phyloP scores from a whole-genome alignment of 2,329 filamentous ascomycete species.

The Neonectria ditissima region DNA sequence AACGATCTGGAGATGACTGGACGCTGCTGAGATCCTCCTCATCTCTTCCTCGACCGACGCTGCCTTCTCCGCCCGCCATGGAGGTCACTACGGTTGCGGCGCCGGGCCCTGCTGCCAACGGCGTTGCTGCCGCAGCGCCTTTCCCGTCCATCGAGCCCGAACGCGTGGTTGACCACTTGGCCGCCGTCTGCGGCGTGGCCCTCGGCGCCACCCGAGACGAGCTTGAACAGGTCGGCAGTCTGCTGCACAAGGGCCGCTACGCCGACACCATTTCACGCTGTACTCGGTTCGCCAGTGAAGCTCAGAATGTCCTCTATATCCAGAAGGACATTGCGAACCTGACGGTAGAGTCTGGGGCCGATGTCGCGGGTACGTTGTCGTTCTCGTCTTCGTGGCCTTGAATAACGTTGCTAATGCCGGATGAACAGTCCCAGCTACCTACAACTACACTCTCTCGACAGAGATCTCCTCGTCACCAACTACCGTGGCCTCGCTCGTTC shows the following conservation, averaged over 20 bases:
- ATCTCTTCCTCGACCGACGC: constrained; percentile 30
- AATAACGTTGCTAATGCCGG: constrained; percentile 26
- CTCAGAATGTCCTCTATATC: constrained; percentile 89
- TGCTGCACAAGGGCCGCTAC: constrained; percentile 79
- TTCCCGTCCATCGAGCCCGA: constrained; percentile 74
- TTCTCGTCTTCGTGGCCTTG: neutral
- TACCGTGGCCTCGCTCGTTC: constrained; percentile 87
- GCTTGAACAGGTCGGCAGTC: constrained; percentile 82
- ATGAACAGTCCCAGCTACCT: constrained; percentile 60
- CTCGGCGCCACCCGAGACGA: constrained; percentile 82
- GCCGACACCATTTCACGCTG: constrained; percentile 88
- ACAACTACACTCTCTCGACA: constrained; percentile 82
- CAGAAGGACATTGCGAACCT: constrained; percentile 80
- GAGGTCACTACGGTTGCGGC: constrained; percentile 63
- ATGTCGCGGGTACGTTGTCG: constrained; percentile 56
- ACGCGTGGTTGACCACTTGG: constrained; percentile 78
- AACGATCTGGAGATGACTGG: constrained; percentile 47
- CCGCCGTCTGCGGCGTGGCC: constrained; percentile 76
- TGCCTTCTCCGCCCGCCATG: constrained; percentile 55
- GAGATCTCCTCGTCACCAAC: constrained; percentile 84
- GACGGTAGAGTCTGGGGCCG: constrained; percentile 61
- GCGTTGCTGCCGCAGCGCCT: constrained; percentile 55
- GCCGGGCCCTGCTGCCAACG: constrained; percentile 60
- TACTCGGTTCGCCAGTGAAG: constrained; percentile 88
- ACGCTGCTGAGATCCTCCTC: constrained; percentile 37